Percentiles rank a stretch among this genome's conserved stretches.
Evolutionary conservation across 306 rosid genomes (phyloP).

Genomic region (Amphicarpaea edgeworthii): DNA sequence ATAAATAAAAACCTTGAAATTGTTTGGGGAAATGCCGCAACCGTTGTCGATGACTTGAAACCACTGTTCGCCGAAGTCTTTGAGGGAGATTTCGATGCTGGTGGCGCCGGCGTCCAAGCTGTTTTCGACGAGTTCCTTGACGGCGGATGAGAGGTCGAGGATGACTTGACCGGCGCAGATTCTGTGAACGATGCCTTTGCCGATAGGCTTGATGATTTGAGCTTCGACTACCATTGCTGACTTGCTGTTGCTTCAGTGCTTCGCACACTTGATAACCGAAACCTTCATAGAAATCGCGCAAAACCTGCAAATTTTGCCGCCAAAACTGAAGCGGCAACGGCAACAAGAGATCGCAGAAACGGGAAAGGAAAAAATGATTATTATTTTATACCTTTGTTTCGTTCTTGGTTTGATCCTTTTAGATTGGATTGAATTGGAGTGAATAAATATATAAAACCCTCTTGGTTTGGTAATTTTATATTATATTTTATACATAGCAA

Average conservation of each 20-base stretch:
- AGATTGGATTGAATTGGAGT: neutral
- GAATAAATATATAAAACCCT: neutral
- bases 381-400: neutral
- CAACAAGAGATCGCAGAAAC: neutral
- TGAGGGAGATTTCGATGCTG: constrained; percentile 76
- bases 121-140: constrained; percentile 93
- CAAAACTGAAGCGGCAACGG: constrained; percentile 53
- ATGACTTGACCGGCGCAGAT: constrained; percentile 96
- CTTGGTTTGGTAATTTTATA: no score
- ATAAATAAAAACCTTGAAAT: constrained; percentile 64
- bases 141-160: constrained; percentile 95
- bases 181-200: constrained; percentile 73
- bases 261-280: constrained; percentile 31
- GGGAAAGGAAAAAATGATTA: neutral
- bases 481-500: no score
- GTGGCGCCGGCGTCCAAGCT: constrained; percentile 96
- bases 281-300: neutral
- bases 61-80: constrained; percentile 75
- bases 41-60: constrained; percentile 94
- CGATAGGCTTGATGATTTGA: constrained; percentile 68
- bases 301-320: constrained; percentile 62
- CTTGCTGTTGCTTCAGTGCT: constrained; percentile 47
- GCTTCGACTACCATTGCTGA: constrained; percentile 54
- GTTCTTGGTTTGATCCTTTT: neutral
- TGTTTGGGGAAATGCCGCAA: constrained; percentile 81